phyloP scores from a whole-genome alignment of 768 basidiomycete genomes.

The Grammothele lineata region DNA sequence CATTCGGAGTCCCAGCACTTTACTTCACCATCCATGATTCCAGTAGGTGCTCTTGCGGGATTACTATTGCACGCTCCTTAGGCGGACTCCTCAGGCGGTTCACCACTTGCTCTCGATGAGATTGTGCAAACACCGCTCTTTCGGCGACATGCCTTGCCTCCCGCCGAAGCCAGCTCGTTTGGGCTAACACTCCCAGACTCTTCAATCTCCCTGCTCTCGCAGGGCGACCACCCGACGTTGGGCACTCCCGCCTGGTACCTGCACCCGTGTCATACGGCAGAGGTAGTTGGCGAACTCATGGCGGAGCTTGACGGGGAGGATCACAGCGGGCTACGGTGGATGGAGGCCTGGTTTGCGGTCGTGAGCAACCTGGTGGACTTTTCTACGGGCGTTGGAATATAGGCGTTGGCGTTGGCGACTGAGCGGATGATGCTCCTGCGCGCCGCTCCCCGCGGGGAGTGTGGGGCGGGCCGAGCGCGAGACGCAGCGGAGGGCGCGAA shows the following conservation, averaged over 20 bases:
- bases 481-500: not conserved
- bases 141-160: slow-evolving; percentile 40
- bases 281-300: slow-evolving; percentile 66
- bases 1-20: slow-evolving; percentile 79
- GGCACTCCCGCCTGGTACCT: slow-evolving; percentile 79
- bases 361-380: slow-evolving; percentile 62
- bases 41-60: slow-evolving; percentile 62
- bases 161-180: slow-evolving; percentile 45
- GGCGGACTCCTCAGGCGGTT: slow-evolving; percentile 47
- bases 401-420: not conserved
- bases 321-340: slow-evolving; percentile 43
- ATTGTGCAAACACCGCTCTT: slow-evolving; percentile 60
- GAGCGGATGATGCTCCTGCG: not conserved
- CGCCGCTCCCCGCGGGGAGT: not conserved
- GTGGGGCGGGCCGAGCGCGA: not conserved
- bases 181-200: slow-evolving; percentile 47
- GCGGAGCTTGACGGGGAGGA: slow-evolving; percentile 36
- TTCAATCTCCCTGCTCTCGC: slow-evolving; percentile 74
- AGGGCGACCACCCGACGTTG: slow-evolving; percentile 81
- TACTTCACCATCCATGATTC: slow-evolving; percentile 70
- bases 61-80: not conserved
- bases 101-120: slow-evolving; percentile 52
- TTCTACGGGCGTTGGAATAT: slow-evolving; percentile 1
- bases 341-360: slow-evolving; percentile 78
- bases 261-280: slow-evolving; percentile 79